Percentiles rank a stretch among this genome's conserved stretches.
phyloP scores from a whole-genome alignment of 176 grass and related monocot genomes.

The Alloteropsis semialata region DNA sequence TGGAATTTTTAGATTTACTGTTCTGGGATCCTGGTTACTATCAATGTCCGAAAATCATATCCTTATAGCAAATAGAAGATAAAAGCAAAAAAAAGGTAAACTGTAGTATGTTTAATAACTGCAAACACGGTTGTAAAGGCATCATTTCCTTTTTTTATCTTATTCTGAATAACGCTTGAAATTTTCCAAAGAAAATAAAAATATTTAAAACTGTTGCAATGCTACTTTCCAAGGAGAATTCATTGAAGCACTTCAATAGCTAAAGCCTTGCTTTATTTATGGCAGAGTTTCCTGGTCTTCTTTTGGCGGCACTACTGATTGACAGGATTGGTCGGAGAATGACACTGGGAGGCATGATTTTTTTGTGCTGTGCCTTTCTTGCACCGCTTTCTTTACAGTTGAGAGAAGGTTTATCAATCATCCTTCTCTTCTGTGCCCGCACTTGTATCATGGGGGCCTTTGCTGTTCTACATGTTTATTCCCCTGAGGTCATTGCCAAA shows the following conservation, averaged over 20 bases:
- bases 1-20: not conserved
- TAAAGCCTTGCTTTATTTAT: constrained; percentile 14
- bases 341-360: constrained; percentile 50
- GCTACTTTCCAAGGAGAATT: not conserved
- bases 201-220: not conserved
- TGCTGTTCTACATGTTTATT: constrained; percentile 45
- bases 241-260: not conserved
- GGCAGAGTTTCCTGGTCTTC: constrained; percentile 64
- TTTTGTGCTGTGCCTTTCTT: constrained; percentile 47
- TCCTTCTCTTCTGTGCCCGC: constrained; percentile 70
- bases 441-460: constrained; percentile 51
- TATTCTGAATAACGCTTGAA: not conserved
- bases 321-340: constrained; percentile 66
- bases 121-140: not conserved
- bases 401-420: constrained; percentile 50
- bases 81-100: not conserved
- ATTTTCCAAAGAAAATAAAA: not conserved
- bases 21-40: not conserved
- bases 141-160: not conserved
- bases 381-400: constrained; percentile 29
- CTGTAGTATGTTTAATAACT: not conserved
- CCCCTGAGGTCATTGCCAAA: constrained; percentile 52
- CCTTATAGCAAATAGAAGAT: not conserved
- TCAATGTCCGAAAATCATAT: not conserved
- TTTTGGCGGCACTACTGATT: constrained; percentile 57